These are phyloP conservation scores for Radiomyces spectabilis DNA, from an alignment of 192 early-diverging fungal genomes.

Conservation along the genomic window DNA sequence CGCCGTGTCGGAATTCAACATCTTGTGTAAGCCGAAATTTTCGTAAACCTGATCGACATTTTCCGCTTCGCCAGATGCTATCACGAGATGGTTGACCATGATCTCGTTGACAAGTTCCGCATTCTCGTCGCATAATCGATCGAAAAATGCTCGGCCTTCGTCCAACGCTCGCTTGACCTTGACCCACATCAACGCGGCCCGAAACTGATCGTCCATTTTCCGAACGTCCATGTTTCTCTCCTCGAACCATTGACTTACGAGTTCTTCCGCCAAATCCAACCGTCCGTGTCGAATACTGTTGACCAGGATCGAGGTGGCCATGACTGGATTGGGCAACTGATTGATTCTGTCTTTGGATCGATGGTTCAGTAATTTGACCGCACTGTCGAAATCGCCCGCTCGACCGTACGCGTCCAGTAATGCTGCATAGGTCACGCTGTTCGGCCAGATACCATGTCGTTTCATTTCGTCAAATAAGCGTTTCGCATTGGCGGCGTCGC, in stretches of 20 bases:
- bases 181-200: conserved; percentile 14
- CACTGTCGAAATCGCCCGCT: conserved; percentile 4
- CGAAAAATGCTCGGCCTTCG: conserved; percentile 4
- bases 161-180: conserved; percentile 5
- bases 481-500: conserved; percentile 6
- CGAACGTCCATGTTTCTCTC: neutral
- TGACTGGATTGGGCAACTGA: neutral
- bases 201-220: conserved; percentile 5
- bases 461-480: conserved; percentile 18
- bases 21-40: neutral
- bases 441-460: conserved; percentile 7
- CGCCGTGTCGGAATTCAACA: neutral
- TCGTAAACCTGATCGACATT: conserved; percentile 5
- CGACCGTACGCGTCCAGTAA: conserved; percentile 15
- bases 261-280: neutral
- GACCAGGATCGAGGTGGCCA: conserved; percentile 10
- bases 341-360: too few relatives aligned
- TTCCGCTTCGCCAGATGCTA: neutral
- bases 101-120: neutral
- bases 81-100: conserved; percentile 24
- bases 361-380: conserved; percentile 1
- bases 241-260: neutral
- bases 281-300: conserved; percentile 12
- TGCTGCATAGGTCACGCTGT: conserved; percentile 9
- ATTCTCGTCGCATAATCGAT: conserved; percentile 2